Percentiles rank a stretch among this genome's conserved stretches.
Conservation (phyloP, 805 yeast species). For the Suhomyces faveliae region DNA sequence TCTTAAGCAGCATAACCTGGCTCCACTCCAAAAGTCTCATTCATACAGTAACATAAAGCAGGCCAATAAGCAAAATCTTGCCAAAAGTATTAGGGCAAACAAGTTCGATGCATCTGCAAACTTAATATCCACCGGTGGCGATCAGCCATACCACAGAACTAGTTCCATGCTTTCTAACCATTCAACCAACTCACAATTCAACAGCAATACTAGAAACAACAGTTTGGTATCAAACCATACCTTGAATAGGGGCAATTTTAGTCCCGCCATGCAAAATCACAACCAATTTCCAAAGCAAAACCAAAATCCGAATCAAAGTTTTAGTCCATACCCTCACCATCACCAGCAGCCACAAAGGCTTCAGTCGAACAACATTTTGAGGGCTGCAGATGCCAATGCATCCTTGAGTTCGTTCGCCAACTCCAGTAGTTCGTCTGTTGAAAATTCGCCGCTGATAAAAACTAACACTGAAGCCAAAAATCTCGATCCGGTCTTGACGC, state of each 20-base stretch:
- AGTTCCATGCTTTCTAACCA: not conserved
- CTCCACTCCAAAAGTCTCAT: constrained; percentile 9
- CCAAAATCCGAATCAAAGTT: not conserved
- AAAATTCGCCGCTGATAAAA: not conserved
- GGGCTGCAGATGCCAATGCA: constrained; percentile 5
- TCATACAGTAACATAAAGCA: constrained; percentile 20
- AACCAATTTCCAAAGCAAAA: not conserved
- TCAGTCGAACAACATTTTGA: constrained; percentile 4
- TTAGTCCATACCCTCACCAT: not conserved
- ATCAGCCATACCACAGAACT: not conserved
- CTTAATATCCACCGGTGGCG: constrained; percentile 9
- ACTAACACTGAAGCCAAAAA: not conserved
- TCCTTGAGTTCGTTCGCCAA: constrained; percentile 4
- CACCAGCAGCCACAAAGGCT: constrained; percentile 4
- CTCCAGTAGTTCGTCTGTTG: constrained; percentile 1
- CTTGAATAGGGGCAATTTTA: not conserved
- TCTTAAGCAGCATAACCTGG: not conserved
- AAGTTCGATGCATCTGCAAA: constrained; percentile 28
- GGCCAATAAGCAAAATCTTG: constrained; percentile 17
- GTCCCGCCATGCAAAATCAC: not conserved
- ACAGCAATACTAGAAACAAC: not conserved
- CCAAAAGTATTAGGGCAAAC: constrained; percentile 21
- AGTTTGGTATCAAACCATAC: not conserved
- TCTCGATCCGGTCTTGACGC: not conserved
- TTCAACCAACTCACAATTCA: not conserved